Evolutionary conservation across 306 rosid genomes (phyloP), one percentile per base, ranked within the genome.

Genomic region (Senna siamea): DNA sequence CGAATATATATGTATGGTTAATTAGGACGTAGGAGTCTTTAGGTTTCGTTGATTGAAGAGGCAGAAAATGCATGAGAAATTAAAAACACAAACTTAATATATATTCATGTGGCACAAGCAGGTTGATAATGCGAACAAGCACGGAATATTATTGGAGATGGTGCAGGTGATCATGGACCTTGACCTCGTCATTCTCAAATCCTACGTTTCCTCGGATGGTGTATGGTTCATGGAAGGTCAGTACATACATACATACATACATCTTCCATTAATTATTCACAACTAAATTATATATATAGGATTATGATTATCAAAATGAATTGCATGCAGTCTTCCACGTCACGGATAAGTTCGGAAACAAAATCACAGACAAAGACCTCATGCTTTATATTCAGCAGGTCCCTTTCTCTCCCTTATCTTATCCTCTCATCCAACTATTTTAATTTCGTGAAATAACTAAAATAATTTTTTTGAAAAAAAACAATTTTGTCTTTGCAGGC

Each of bases 191-290:
- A 88, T 90, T 68, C 79, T 88, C 62, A 90, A 88, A 80, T 90
- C 96, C 6, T 90, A 86, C 75, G 86, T 88, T 44, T 88, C 90
- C 53, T 90, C 93, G 0, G 91, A 88, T 20, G 91, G 96, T 66
- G 91, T 93, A 53, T 90, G 96, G 93, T 66, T 88, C 64, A 90
- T 88, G 96, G 96, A 88, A 69, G 91, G 93, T 88, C 14, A 81
- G 85, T 63, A 50, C 40, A 26, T 26, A 26, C 30, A 3, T 26
- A 26, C 30, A 26, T 26, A 26, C 1, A 26, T 26, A 26, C 15
- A 3, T 9, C 37, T 47, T 50, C 38, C 38, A 26, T 26, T 26
- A n/a, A n/a, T n/a, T n/a, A n/a, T n/a, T n/a, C n/a, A n/a, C n/a
- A n/a, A n/a, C n/a, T n/a, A n/a, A n/a, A n/a, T n/a, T n/a, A 26